Conservation (phyloP, 202 grass and related monocot species). For the Bolboschoenoplectus hybrid region DNA sequence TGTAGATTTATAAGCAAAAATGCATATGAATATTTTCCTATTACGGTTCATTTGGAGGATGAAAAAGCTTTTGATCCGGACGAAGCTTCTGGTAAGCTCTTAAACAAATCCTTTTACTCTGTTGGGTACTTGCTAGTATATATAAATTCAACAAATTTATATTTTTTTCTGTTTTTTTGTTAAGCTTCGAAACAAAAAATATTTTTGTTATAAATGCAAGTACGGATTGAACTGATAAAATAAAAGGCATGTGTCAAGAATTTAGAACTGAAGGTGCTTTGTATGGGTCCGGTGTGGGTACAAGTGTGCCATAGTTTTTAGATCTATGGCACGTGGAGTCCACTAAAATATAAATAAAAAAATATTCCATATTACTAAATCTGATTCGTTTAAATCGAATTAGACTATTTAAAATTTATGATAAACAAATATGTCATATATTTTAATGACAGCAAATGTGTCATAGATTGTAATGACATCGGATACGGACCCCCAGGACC, state of each 20-base stretch:
- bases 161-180: neutral
- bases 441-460: too few species aligned
- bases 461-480: too few species aligned
- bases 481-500: too few species aligned
- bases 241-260: neutral
- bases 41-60: slow-evolving; percentile 55
- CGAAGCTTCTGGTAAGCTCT: slow-evolving; percentile 45
- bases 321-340: neutral
- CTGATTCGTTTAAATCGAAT: too few species aligned
- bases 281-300: neutral
- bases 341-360: neutral
- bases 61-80: slow-evolving; percentile 45
- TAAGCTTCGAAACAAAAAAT: neutral
- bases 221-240: neutral
- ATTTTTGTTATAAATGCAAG: neutral
- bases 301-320: neutral
- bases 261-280: neutral
- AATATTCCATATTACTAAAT: too few species aligned
- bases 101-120: neutral
- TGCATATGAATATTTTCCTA: slow-evolving; percentile 49
- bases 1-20: slow-evolving; percentile 53
- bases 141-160: too few species aligned
- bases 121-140: too few species aligned
- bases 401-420: too few species aligned
- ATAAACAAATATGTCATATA: too few species aligned